Evolutionary conservation across 2,329 filamentous ascomycete species (phyloP).

Genomic region (Apiospora pterosperma): DNA sequence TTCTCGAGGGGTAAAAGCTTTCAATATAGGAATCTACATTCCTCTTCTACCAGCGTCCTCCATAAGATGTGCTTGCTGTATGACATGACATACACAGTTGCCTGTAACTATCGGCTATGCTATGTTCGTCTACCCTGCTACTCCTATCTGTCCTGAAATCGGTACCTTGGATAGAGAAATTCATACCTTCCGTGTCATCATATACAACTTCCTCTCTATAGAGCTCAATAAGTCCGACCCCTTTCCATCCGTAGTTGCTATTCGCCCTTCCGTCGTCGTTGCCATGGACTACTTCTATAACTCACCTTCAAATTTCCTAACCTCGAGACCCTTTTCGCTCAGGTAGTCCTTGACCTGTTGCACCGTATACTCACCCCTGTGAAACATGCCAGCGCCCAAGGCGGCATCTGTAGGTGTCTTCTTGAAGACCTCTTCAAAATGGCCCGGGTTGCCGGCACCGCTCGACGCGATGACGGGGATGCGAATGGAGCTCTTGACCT

Average conservation of each 20-base stretch:
- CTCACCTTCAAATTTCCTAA: constrained; percentile 72
- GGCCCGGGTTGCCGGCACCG: constrained; percentile 80
- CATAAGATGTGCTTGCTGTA: background rate
- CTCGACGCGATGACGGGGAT: constrained; percentile 96
- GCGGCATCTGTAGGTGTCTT: constrained; percentile 87
- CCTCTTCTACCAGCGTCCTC: background rate
- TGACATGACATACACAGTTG: background rate
- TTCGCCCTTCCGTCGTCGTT: background rate
- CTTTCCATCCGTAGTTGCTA: constrained; percentile 4
- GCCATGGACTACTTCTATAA: constrained; percentile 23
- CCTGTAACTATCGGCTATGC: background rate
- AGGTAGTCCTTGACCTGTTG: constrained; percentile 88
- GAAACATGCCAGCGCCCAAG: constrained; percentile 95
- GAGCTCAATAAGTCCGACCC: background rate
- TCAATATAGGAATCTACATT: background rate
- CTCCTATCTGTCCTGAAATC: constrained; percentile 13
- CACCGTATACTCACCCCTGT: constrained; percentile 91
- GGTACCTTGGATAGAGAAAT: background rate
- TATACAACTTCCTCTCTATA: background rate
- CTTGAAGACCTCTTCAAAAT: constrained; percentile 89
- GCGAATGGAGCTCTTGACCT: constrained; percentile 81
- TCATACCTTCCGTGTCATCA: background rate
- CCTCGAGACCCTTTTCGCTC: constrained; percentile 64
- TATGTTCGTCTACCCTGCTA: constrained; percentile 10
- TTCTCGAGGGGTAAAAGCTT: background rate